Conservation (phyloP, 2,329 filamentous ascomycete species). For the Ophioceras dolichostomum region DNA sequence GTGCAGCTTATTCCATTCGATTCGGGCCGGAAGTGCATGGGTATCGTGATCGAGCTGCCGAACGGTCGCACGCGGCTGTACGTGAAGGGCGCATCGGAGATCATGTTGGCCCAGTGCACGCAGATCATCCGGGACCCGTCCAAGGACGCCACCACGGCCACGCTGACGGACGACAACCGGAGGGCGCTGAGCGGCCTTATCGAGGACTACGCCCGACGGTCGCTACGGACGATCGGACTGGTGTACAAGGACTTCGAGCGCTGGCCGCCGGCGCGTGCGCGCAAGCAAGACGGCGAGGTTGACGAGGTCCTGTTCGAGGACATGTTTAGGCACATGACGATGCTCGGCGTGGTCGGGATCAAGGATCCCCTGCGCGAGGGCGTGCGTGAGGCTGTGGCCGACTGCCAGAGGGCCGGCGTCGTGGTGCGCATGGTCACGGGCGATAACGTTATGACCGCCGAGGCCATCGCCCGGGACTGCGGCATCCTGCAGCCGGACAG, state of each 20-base stretch:
- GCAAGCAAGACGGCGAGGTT: slow-evolving; percentile 40
- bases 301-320: slow-evolving; percentile 53
- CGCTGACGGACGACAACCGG: slow-evolving; percentile 39
- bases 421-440: slow-evolving; percentile 59
- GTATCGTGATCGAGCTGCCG: slow-evolving; percentile 39
- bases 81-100: slow-evolving; percentile 55
- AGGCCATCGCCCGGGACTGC: slow-evolving; percentile 51
- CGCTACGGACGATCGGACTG: slow-evolving; percentile 74
- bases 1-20: slow-evolving; percentile 65
- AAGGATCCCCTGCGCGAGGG: slow-evolving; percentile 57
- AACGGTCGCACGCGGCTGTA: slow-evolving; percentile 42
- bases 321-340: slow-evolving; percentile 54
- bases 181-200: slow-evolving; percentile 54
- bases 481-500: slow-evolving; percentile 41
- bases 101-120: slow-evolving; percentile 44
- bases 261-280: slow-evolving; percentile 64
- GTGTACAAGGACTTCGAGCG: slow-evolving; percentile 73
- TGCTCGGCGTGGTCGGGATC: slow-evolving; percentile 59
- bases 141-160: slow-evolving; percentile 24
- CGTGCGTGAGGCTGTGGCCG: slow-evolving; percentile 50
- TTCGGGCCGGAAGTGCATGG: slow-evolving; percentile 63
- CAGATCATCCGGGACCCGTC: slow-evolving; percentile 37
- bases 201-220: slow-evolving; percentile 64
- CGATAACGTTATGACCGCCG: slow-evolving; percentile 43
- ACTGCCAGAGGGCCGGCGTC: slow-evolving; percentile 53